These are phyloP conservation scores for Stagonosporopsis vannaccii DNA, from an alignment of 2,329 filamentous ascomycete genomes.

Conservation along the genomic window DNA sequence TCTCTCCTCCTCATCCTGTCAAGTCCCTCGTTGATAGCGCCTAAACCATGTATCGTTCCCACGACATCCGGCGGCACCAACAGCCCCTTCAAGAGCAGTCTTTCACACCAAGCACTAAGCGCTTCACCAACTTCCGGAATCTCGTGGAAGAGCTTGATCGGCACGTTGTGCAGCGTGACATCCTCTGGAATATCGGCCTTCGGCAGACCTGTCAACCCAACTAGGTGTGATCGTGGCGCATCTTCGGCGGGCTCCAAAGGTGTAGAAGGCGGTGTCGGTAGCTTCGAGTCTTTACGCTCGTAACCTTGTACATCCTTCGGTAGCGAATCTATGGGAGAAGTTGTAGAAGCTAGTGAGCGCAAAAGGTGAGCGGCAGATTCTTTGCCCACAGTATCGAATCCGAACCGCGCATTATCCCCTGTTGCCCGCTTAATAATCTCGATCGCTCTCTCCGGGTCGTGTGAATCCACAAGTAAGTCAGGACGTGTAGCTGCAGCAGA, in stretches of 20 bases:
- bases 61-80: slow-evolving; percentile 71
- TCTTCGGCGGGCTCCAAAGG: slow-evolving; percentile 27
- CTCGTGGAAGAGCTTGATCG: slow-evolving; percentile 79
- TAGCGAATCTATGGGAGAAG: slow-evolving; percentile 10
- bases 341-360: slow-evolving; percentile 54
- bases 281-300: slow-evolving; percentile 17
- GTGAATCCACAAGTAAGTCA: slow-evolving; percentile 73
- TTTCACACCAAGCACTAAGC: slow-evolving; percentile 72
- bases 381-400: slow-evolving; percentile 71
- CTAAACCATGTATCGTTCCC: slow-evolving; percentile 68
- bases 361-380: slow-evolving; percentile 68
- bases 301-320: slow-evolving; percentile 22
- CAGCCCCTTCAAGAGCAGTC: slow-evolving; percentile 62
- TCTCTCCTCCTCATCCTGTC: slow-evolving; percentile 71
- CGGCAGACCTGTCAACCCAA: slow-evolving; percentile 72
- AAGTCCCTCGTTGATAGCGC: slow-evolving; percentile 71
- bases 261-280: slow-evolving; percentile 41
- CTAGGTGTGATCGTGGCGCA: slow-evolving; percentile 60
- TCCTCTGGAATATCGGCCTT: slow-evolving; percentile 58
- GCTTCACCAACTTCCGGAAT: slow-evolving; percentile 68
- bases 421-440: slow-evolving; percentile 69
- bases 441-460: slow-evolving; percentile 70
- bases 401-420: slow-evolving; percentile 67
- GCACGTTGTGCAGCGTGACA: slow-evolving; percentile 69
- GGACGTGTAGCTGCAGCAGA: slow-evolving; percentile 56